Base-by-base conservation (phyloP, 192 early-diverging fungal genomes). In the Obelidium mucronatum region DNA sequence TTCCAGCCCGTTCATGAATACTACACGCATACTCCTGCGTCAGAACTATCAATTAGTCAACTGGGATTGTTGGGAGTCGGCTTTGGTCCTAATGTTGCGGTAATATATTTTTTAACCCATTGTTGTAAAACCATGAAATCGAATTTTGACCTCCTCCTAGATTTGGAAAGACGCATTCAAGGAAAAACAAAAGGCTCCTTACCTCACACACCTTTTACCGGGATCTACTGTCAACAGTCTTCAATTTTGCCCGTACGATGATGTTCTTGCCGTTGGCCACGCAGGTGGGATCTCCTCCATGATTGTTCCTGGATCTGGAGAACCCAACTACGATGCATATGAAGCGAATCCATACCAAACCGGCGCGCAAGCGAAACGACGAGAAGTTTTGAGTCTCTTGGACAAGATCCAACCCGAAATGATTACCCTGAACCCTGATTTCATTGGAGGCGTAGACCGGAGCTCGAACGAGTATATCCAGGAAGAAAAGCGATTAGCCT, bases 381-480 rank as follows among this genome's bases (percentile, higher is more conserved):
- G 86, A 48, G 97, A 97, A 85, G 95, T 98, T 26, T 92, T 93
- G 69, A 74, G 78, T 79, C 82, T 98, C 35, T 73, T 98, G 79
- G 95, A 97, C 75, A 98, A 98, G 84, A 86, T 98, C 70, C 94
- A 96, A 59, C 93, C 96, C 42, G 94, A 97, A 62, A 97, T 95
- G 84, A 96, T 98, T 74, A 83, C 91, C 6, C 81, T 98, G 51
- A 90, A 97, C 78, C 93, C 95, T 17, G 88, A 80, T 44, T 86
- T 93, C 40, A 87, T 98, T 37, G 96, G 95, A 44, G 87, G 88
- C 30, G 78, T 95, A 63, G 95, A 94, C 79, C 85, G 88, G 53
- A 85, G 87, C 1, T 81, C 89, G 13, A 79, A 80, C 35, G 91
- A 92, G 34, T 80, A 92, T 31, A 55, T 89, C 59, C 74, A 66